Evolutionary conservation across 176 grass and related monocot genomes (phyloP).

Genomic region (Lolium perenne): DNA sequence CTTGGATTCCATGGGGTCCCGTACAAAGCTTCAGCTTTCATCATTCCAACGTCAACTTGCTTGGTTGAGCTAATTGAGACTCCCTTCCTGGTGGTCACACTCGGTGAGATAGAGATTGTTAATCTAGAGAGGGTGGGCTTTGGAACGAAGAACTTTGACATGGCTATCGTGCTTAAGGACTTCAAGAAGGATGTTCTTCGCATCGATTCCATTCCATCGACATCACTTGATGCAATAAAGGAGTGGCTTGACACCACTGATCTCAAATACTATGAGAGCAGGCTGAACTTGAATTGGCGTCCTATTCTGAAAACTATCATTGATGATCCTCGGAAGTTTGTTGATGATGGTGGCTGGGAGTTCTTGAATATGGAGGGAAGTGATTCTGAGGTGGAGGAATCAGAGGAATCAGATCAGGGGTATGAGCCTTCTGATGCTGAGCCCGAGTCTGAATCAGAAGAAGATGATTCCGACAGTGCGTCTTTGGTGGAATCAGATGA

Average conservation of each 20-base stretch:
- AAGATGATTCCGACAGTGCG: slow-evolving; percentile 55
- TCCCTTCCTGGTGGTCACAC: slow-evolving; percentile 61
- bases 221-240: slow-evolving; percentile 79
- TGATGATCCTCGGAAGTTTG: slow-evolving; percentile 85
- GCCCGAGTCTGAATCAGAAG: slow-evolving; percentile 69
- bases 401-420: slow-evolving; percentile 76
- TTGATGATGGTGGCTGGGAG: slow-evolving; percentile 87
- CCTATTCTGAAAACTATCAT: slow-evolving; percentile 91
- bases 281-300: slow-evolving; percentile 88
- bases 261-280: slow-evolving; percentile 92
- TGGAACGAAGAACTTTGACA: slow-evolving; percentile 91
- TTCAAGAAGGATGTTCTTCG: slow-evolving; percentile 89
- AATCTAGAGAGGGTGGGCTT: slow-evolving; percentile 68
- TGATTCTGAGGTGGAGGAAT: slow-evolving; percentile 63
- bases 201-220: slow-evolving; percentile 84
- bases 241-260: slow-evolving; percentile 97
- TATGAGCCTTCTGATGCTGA: slow-evolving; percentile 85
- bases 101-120: slow-evolving; percentile 79
- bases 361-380: slow-evolving; percentile 95
- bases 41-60: slow-evolving; percentile 68
- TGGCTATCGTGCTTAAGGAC: slow-evolving; percentile 94
- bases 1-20: slow-evolving; percentile 69
- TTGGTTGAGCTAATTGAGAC: slow-evolving; percentile 66
- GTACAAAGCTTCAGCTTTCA: slow-evolving; percentile 62
- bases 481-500: slow-evolving; percentile 32